phyloP scores from a whole-genome alignment of 306 rosid species.

The Neltuma alba region DNA sequence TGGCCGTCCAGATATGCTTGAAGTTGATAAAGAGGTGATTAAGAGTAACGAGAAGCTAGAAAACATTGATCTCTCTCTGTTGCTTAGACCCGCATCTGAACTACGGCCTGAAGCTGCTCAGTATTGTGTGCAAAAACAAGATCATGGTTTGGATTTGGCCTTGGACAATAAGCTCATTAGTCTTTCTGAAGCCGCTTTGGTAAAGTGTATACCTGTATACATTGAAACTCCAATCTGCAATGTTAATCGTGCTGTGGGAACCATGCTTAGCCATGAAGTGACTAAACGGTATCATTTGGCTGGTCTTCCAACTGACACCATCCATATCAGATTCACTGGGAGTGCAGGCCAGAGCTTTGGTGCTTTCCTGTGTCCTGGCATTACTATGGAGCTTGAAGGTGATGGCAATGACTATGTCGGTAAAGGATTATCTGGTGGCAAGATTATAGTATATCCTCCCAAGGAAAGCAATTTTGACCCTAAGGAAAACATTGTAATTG shows the following conservation, averaged over 20 bases:
- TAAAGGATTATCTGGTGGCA: conserved; percentile 95
- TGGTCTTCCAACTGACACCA: conserved; percentile 91
- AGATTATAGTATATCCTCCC: conserved; percentile 92
- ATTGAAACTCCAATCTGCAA: conserved; percentile 73
- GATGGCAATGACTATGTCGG: conserved; percentile 97
- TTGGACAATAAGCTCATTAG: conserved; percentile 80
- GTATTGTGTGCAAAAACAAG: conserved; percentile 88
- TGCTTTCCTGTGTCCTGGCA: conserved; percentile 95
- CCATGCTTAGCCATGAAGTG: conserved; percentile 98
- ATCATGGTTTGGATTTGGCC: conserved; percentile 89
- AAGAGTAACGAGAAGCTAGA: conserved; percentile 79
- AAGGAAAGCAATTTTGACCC: conserved; percentile 83
- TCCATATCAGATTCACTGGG: conserved; percentile 83
- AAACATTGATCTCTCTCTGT: conserved; percentile 78
- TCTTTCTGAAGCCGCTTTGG: conserved; percentile 76
- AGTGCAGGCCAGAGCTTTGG: conserved; percentile 99
- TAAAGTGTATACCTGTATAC: conserved; percentile 85
- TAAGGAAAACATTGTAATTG: conserved; percentile 86
- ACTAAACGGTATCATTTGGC: conserved; percentile 77
- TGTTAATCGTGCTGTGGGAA: conserved; percentile 91
- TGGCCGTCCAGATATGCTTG: conserved; percentile 94
- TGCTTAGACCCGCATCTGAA: conserved; percentile 92
- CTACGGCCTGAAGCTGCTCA: conserved; percentile 93
- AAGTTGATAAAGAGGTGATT: conserved; percentile 82
- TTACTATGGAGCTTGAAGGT: conserved; percentile 93